These are phyloP conservation scores for Triticum dicoccoides DNA, from an alignment of 176 grass and related monocot species.

Conservation along the genomic window DNA sequence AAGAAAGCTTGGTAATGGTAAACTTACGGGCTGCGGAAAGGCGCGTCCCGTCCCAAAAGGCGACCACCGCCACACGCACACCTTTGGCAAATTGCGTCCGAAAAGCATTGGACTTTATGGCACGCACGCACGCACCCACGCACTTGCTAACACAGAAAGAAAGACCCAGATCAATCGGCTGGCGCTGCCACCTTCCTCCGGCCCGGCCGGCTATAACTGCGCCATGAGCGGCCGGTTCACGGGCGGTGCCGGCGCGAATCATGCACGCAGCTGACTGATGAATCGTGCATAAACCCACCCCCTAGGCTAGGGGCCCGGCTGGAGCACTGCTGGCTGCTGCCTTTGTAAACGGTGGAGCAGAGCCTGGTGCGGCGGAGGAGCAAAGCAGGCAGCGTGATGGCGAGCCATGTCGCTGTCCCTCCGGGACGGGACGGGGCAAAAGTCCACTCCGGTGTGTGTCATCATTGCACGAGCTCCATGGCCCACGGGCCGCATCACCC, in stretches of 20 bases:
- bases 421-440: slow-evolving; percentile 10
- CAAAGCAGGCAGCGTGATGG: slow-evolving; percentile 1
- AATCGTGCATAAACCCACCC: no score
- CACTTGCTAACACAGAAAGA: neutral
- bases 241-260: no score
- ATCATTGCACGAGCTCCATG: neutral
- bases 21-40: neutral
- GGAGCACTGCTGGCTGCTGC: neutral
- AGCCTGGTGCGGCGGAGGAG: neutral
- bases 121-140: neutral
- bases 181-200: no score
- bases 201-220: no score
- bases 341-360: neutral
- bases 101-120: neutral
- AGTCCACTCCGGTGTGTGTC: neutral
- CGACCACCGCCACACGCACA: neutral
- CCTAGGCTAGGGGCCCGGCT: neutral
- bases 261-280: no score
- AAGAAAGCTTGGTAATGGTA: neutral
- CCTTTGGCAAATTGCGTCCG: slow-evolving; percentile 4
- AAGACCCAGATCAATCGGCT: neutral
- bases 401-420: slow-evolving; percentile 13
- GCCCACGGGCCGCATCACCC: neutral
- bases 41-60: neutral
- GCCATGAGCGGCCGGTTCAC: no score